A percentile compares a stretch with the other conserved stretches of the same genome.
phyloP scores from a whole-genome alignment of 2,329 filamentous ascomycete genomes.

The Alternaria alternata region DNA sequence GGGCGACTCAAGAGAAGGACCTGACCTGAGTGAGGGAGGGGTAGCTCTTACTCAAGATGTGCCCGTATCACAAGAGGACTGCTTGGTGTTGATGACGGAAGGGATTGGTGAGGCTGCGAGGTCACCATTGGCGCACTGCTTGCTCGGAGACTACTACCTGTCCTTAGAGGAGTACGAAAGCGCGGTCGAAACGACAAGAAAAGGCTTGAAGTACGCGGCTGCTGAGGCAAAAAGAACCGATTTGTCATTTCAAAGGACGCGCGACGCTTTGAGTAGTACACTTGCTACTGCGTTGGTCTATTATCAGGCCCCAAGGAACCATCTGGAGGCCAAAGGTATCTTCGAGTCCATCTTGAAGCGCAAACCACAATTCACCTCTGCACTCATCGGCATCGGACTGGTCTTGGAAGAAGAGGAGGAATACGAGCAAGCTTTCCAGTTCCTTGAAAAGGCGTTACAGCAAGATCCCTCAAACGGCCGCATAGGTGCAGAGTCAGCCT shows the following conservation, averaged over 20 bases:
- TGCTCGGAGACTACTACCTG: slow-evolving; percentile 85
- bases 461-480: slow-evolving; percentile 78
- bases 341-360: slow-evolving; percentile 83
- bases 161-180: slow-evolving; percentile 85
- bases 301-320: slow-evolving; percentile 88
- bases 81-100: slow-evolving; percentile 78
- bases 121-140: slow-evolving; percentile 82
- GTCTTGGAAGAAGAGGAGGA: slow-evolving; percentile 95
- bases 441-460: slow-evolving; percentile 77
- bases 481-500: slow-evolving; percentile 86
- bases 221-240: slow-evolving; percentile 73
- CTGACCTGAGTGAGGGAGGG: slow-evolving; percentile 57
- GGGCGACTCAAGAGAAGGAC: slow-evolving; percentile 43
- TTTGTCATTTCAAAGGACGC: slow-evolving; percentile 64
- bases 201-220: slow-evolving; percentile 69
- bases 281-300: slow-evolving; percentile 90
- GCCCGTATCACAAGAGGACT: slow-evolving; percentile 76
- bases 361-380: slow-evolving; percentile 78
- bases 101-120: slow-evolving; percentile 60
- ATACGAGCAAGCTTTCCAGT: slow-evolving; percentile 80
- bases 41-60: slow-evolving; percentile 56
- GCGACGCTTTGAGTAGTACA: slow-evolving; percentile 77
- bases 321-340: slow-evolving; percentile 83
- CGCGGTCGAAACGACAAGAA: slow-evolving; percentile 79
- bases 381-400: slow-evolving; percentile 87